Conservation (phyloP, 768 basidiomycete genomes). For the Gloeopeniophorella convolvens region DNA sequence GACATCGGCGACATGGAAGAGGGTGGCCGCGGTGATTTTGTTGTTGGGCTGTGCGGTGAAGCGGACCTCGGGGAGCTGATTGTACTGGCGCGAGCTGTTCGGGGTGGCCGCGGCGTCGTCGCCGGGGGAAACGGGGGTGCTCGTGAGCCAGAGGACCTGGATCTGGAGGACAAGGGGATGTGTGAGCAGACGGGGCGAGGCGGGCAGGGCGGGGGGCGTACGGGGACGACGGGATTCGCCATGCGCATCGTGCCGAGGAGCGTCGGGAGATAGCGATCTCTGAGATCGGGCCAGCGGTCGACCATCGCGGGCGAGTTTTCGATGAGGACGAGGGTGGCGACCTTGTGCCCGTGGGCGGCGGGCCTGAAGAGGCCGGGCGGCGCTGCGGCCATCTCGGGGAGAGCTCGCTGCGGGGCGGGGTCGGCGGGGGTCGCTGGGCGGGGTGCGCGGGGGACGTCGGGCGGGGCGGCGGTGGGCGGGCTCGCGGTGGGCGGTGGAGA, state of each 20-base stretch:
- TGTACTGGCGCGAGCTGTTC: constrained; percentile 14
- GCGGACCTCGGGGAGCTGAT: constrained; percentile 19
- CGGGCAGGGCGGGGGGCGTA: background rate
- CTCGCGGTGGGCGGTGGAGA: too few relatives aligned
- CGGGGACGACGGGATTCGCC: constrained; percentile 19
- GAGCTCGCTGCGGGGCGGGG: background rate
- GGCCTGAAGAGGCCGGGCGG: constrained; percentile 20
- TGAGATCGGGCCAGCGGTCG: constrained; percentile 21
- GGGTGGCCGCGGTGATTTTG: constrained; percentile 16
- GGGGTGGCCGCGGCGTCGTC: constrained; percentile 16
- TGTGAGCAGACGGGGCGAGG: background rate
- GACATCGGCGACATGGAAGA: constrained; percentile 17
- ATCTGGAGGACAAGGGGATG: constrained; percentile 6
- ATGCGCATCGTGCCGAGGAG: constrained; percentile 21
- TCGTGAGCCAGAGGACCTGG: constrained; percentile 18
- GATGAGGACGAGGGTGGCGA: constrained; percentile 21
- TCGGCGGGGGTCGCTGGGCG: background rate
- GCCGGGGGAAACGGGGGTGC: constrained; percentile 10
- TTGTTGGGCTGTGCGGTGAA: constrained; percentile 17
- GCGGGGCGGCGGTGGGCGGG: background rate
- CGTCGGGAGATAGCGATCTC: constrained; percentile 21
- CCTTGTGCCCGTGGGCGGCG: constrained; percentile 12
- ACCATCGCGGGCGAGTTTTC: constrained; percentile 21
- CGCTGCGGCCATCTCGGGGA: constrained; percentile 10
- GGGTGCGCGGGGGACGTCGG: background rate